These are phyloP conservation scores for Mucor circinelloides DNA, from an alignment of 371 early-diverging fungal genomes.

Conservation along the genomic window DNA sequence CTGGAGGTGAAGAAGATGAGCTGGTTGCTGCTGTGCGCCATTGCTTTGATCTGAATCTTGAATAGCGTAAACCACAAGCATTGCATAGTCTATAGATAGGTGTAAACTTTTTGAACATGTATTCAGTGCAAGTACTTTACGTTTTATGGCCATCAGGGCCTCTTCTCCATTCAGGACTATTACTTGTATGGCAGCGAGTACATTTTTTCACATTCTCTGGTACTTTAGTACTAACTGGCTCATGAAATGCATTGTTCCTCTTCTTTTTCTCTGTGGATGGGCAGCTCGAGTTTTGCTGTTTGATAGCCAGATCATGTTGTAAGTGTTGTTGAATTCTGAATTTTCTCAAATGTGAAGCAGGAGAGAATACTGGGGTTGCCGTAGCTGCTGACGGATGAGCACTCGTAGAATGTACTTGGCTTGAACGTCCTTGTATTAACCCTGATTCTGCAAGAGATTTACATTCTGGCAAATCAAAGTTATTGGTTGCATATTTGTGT, in stretches of 20 bases:
- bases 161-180: constrained; percentile 80
- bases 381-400: background rate
- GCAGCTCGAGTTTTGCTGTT: background rate
- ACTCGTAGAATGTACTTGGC: background rate
- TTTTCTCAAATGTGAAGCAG: background rate
- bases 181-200: constrained; percentile 68
- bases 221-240: background rate
- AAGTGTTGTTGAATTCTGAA: background rate
- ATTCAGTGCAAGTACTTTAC: constrained; percentile 30
- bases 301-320: background rate
- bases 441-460: background rate
- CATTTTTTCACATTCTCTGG: constrained; percentile 46
- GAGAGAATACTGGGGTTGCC: background rate
- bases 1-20: background rate
- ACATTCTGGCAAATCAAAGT: too few species aligned
- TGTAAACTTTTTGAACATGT: background rate
- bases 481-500: background rate
- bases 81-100: constrained; percentile 64
- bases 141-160: constrained; percentile 83
- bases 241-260: background rate
- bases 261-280: constrained; percentile 2
- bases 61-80: constrained; percentile 78
- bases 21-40: constrained; percentile 8
- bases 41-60: constrained; percentile 67
- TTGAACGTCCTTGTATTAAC: background rate